A percentile compares a stretch with the other conserved stretches of the same genome.
phyloP scores from a whole-genome alignment of 176 grass and related monocot genomes.

The barley (Hordeum vulgare) region DNA sequence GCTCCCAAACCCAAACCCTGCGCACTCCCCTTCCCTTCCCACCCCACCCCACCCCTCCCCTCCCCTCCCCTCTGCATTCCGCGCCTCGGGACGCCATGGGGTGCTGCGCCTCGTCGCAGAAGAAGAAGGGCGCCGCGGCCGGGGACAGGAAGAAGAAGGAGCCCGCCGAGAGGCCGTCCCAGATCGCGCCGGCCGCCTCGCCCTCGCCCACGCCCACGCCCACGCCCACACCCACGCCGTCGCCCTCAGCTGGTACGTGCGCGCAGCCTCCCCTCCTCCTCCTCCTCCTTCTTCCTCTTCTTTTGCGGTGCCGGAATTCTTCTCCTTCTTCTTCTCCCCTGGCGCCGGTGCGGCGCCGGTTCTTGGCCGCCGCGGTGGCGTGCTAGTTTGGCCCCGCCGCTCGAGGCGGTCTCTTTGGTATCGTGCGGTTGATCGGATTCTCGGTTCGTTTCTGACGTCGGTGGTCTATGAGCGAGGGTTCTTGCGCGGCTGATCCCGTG shows the following conservation, averaged over 20 bases:
- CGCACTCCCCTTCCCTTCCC: not conserved
- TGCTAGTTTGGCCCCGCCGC: not conserved
- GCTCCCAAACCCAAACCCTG: not conserved
- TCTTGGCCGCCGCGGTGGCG: not conserved
- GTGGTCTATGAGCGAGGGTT: constrained; percentile 7
- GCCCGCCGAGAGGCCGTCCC: not conserved
- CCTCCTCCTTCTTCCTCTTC: not conserved
- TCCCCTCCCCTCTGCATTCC: not conserved
- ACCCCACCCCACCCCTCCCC: not conserved
- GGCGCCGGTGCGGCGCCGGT: not conserved
- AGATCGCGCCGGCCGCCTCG: constrained; percentile 6
- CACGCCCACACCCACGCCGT: too few species aligned
- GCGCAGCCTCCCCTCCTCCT: not conserved
- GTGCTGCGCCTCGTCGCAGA: constrained; percentile 19
- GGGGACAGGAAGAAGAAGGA: not conserved
- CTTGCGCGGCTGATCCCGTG: not conserved
- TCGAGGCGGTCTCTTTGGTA: not conserved
- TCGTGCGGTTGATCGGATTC: constrained; percentile 3
- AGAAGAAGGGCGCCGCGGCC: not conserved
- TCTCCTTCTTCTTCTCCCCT: not conserved
- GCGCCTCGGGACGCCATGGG: constrained; percentile 26
- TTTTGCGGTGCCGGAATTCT: not conserved
- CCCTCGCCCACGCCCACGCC: not conserved
- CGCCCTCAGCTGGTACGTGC: not conserved
- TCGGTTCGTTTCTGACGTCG: not conserved